Evolutionary conservation across 208 protist genomes (phyloP), one percentile per base, ranked within the genome.

Genomic region (Acanthamoeba lenticulata): DNA sequence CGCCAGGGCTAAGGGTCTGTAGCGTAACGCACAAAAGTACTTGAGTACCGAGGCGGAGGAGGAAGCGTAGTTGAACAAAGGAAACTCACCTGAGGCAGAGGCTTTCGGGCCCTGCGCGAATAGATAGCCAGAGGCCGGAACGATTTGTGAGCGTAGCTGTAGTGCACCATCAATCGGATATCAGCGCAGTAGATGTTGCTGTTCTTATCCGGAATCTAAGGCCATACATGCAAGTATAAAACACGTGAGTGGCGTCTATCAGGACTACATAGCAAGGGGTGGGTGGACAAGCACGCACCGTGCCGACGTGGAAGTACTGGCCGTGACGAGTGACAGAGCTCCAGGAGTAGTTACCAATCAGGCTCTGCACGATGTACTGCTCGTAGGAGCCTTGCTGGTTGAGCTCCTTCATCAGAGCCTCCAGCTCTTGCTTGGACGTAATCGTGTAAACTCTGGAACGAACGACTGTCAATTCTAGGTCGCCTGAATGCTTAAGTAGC

Each of bases 271-370:
- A 36, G 57, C 11, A 11, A 19, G 27, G 27, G 44, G 38, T 13
- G 29, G 5, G 67, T 3, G 13, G 40, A 79, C n/a, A n/a, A 93
- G 42, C 27, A 55, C 67, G 29, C 42, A 83, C 90, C 38, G 94
- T 94, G 36, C 90, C 94, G 4, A 94, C 91, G 88, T 96, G 95
- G 94, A 92, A 96, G 95, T 90, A 96, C 36, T 88, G 67, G 32
- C 95, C 95, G 19, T 96, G 34, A 24, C 32, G 60, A 0, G 57
- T 67, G 32, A 52, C 38, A 2, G 36, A 81, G 52, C 57, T 93
- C 97, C 97, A 97, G 36, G 89, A 88, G n/a, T 40, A 40, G 93
- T 98, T 97, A n/a, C 97, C 97, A 36, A 97, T 94, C 49, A 97
- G 94, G 40, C 77, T 57, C 83, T 97, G 97, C 32, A 97, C 97